Conservation (phyloP, 2,329 filamentous ascomycete species). For the Fusarium sp. region DNA sequence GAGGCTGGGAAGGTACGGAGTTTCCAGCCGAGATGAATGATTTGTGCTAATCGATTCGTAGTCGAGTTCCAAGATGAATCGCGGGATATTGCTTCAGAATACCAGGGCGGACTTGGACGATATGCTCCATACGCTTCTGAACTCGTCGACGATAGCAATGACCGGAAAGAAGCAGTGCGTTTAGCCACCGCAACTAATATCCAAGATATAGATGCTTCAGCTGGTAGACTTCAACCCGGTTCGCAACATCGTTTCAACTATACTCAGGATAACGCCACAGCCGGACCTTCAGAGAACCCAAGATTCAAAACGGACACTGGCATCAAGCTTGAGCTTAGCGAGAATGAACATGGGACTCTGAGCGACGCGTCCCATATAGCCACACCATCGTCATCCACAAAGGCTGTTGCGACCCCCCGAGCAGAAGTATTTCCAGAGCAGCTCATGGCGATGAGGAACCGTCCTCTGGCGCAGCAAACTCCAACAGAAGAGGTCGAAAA, state of each 20-base stretch:
- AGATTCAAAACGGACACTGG: neutral
- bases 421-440: slow-evolving; percentile 24
- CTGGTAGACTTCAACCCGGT: slow-evolving; percentile 1
- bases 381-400: slow-evolving; percentile 40
- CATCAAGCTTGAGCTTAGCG: slow-evolving; percentile 10
- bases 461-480: slow-evolving; percentile 31
- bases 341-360: slow-evolving; percentile 8
- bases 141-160: neutral
- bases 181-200: neutral
- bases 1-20: slow-evolving; percentile 44
- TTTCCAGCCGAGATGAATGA: neutral
- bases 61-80: slow-evolving; percentile 91
- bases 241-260: slow-evolving; percentile 5
- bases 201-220: neutral
- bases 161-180: neutral
- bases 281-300: neutral
- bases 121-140: slow-evolving; percentile 65
- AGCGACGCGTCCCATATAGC: slow-evolving; percentile 43
- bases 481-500: slow-evolving; percentile 55
- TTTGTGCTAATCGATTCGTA: slow-evolving; percentile 42
- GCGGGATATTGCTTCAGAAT: slow-evolving; percentile 88
- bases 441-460: slow-evolving; percentile 22
- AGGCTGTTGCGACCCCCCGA: slow-evolving; percentile 28
- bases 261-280: neutral
- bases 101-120: slow-evolving; percentile 79